Evolutionary conservation across 306 rosid genomes (phyloP), one percentile per base, ranked within the genome.

Genomic region (Malus sieversii): DNA sequence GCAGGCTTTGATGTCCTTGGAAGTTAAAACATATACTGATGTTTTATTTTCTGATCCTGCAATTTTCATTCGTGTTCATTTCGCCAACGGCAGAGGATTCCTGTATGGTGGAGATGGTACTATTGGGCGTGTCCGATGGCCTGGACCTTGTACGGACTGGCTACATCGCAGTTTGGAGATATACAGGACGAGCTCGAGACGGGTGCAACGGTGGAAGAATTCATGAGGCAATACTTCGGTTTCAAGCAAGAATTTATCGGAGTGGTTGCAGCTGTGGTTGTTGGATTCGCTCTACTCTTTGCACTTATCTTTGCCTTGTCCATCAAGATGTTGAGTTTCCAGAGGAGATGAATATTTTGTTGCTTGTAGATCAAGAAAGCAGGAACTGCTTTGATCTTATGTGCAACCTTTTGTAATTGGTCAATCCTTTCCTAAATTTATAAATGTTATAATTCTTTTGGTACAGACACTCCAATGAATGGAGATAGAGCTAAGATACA

Each of bases 51-150:
- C 66, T 57, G 45, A 71, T 22, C 7, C 76, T 15, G 20, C 52
- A 14, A 22, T 58, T 58, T 27, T 35, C 5, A 20, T 27, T 35
- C 55, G 2, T 72, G 66, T 72, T 72, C 53, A 30, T 71, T 72
- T 57, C 33, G 53, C 61, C 44, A 38, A 45, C 32, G 20, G 42
- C 73, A 88, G 92, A 86, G 81, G 20, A 88, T 88, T 52, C 92
- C 92, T 35, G 71, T 84, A 11, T 85, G 88, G 88, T 85, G 92
- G 92, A 88, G 88, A 46, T 88, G 92, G 90, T 88, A 82, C 76
- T 78, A 77, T 66, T 88, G 90, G 88, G 55, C 14, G 35, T 86
- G 87, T 72, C 92, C 90, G 14, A 65, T 86, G 6, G 84, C 86
- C 32, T 88, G 90, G 92, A 88, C 85, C 75, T 80, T 88, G 87